These are phyloP conservation scores for Fusarium domesticum DNA, from an alignment of 2,329 filamentous ascomycete genomes.

Conservation along the genomic window DNA sequence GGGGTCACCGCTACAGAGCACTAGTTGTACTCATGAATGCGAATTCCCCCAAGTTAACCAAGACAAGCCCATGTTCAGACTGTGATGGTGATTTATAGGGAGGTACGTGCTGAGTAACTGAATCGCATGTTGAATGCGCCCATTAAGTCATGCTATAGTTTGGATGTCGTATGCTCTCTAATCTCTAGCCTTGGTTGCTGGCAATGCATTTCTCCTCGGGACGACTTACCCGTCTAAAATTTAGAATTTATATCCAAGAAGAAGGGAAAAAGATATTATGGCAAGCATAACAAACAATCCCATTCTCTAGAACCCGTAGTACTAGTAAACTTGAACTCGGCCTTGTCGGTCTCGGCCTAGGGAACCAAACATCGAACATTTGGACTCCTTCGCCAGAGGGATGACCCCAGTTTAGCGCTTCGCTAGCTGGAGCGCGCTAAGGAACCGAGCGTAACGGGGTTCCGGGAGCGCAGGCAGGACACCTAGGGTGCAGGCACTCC, in stretches of 20 bases:
- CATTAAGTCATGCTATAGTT: constrained; percentile 23
- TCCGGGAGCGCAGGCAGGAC: constrained; percentile 10
- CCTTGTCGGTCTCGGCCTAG: constrained; percentile 22
- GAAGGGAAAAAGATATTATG: too few relatives aligned
- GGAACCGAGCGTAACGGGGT: constrained; percentile 19
- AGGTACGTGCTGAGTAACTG: constrained; percentile 23
- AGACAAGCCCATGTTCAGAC: too few relatives aligned
- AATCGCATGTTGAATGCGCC: constrained; percentile 23
- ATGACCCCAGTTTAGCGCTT: too few relatives aligned
- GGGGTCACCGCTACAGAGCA: not conserved
- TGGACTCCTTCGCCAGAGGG: too few relatives aligned
- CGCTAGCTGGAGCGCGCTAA: too few relatives aligned
- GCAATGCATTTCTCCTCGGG: constrained; percentile 1
- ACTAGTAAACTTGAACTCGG: too few relatives aligned
- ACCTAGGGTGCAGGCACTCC: not conserved
- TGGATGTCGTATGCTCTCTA: constrained; percentile 7
- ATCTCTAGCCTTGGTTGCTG: too few relatives aligned
- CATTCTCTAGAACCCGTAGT: too few relatives aligned
- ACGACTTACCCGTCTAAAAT: constrained; percentile 6
- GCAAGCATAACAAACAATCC: too few relatives aligned
- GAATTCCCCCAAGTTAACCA: not conserved
- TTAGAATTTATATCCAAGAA: not conserved
- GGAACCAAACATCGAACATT: constrained; percentile 19
- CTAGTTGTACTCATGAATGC: not conserved
- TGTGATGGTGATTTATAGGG: not conserved